A percentile compares a stretch with the other conserved stretches of the same genome.
phyloP scores from a whole-genome alignment of 2,329 filamentous ascomycete species.

The Lasiodiplodia sp. region DNA sequence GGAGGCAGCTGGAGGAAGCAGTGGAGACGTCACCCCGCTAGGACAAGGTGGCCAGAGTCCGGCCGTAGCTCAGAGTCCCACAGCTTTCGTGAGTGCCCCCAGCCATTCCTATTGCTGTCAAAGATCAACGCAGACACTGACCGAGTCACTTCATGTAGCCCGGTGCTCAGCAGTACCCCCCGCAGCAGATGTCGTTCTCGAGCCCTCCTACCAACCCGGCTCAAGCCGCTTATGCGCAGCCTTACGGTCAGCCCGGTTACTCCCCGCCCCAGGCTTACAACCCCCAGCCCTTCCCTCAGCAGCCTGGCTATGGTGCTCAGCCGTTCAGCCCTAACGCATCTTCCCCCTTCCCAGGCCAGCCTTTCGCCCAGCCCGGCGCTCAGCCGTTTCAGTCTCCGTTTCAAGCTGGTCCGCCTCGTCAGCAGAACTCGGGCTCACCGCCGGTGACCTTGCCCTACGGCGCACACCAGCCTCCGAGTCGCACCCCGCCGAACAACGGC shows the following conservation, averaged over 20 bases:
- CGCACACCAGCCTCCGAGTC: constrained; percentile 51
- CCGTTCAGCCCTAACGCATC: constrained; percentile 42
- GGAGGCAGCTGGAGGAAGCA: constrained; percentile 51
- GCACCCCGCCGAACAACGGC: constrained; percentile 42
- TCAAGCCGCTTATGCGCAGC: constrained; percentile 44
- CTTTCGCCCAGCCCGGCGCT: constrained; percentile 39
- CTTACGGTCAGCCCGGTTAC: constrained; percentile 47
- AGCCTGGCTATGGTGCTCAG: constrained; percentile 33
- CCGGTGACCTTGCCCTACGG: constrained; percentile 49
- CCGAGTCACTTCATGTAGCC: constrained; percentile 1
- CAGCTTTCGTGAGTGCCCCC: constrained; percentile 64
- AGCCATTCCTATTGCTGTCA: neutral
- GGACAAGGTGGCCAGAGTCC: constrained; percentile 56
- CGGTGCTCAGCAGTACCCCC: constrained; percentile 26
- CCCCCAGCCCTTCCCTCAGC: constrained; percentile 30
- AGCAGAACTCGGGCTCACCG: constrained; percentile 36
- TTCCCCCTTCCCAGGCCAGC: constrained; percentile 40
- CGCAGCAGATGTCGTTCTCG: constrained; percentile 34
- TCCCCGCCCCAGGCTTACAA: constrained; percentile 30
- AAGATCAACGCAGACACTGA: neutral
- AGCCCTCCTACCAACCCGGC: constrained; percentile 47
- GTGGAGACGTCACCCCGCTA: constrained; percentile 63
- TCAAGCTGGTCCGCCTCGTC: constrained; percentile 34
- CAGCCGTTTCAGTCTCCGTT: constrained; percentile 39
- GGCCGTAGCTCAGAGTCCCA: constrained; percentile 60